Evolutionary conservation across 768 basidiomycete species (phyloP).

Genomic region (Paxillus involutus): DNA sequence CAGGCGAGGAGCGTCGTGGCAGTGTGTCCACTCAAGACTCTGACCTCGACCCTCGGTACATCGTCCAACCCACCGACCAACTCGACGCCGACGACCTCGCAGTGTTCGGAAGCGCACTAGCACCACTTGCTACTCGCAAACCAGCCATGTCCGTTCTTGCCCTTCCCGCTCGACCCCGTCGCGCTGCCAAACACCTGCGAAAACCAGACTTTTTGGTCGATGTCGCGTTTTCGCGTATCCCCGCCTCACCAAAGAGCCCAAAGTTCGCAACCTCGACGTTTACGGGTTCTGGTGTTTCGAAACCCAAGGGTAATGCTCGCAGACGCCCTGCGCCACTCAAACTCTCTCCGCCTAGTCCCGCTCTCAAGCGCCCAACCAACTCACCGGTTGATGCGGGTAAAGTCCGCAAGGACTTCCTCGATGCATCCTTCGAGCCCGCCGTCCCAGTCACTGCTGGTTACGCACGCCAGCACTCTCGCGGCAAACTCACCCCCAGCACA

Average conservation of each 20-base stretch:
- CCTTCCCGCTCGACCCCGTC: conserved; percentile 34
- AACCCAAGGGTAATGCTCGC: conserved; percentile 31
- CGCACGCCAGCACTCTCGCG: background rate
- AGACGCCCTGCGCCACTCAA: conserved; percentile 44
- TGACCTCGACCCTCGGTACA: conserved; percentile 49
- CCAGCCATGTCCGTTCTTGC: conserved; percentile 37
- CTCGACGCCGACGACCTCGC: conserved; percentile 36
- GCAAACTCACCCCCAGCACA: background rate
- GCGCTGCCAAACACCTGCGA: conserved; percentile 36
- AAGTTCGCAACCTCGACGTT: conserved; percentile 11
- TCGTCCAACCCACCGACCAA: conserved; percentile 39
- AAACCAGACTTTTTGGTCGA: conserved; percentile 37
- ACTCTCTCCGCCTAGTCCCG: conserved; percentile 33
- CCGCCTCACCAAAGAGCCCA: conserved; percentile 12
- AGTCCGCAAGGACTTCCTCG: conserved; percentile 41
- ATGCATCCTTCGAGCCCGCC: conserved; percentile 42
- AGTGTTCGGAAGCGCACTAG: conserved; percentile 27
- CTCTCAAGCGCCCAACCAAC: conserved; percentile 33
- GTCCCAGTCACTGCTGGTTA: conserved; percentile 4
- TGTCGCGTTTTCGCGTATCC: conserved; percentile 23
- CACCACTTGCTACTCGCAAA: conserved; percentile 28
- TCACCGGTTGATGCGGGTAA: conserved; percentile 35
- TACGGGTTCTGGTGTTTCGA: background rate
- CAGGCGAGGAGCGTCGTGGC: conserved; percentile 38
- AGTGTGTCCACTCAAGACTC: conserved; percentile 54